A percentile compares a stretch with the other conserved stretches of the same genome.
phyloP scores from a whole-genome alignment of 768 basidiomycete species.

The Rubroboletus satanas region DNA sequence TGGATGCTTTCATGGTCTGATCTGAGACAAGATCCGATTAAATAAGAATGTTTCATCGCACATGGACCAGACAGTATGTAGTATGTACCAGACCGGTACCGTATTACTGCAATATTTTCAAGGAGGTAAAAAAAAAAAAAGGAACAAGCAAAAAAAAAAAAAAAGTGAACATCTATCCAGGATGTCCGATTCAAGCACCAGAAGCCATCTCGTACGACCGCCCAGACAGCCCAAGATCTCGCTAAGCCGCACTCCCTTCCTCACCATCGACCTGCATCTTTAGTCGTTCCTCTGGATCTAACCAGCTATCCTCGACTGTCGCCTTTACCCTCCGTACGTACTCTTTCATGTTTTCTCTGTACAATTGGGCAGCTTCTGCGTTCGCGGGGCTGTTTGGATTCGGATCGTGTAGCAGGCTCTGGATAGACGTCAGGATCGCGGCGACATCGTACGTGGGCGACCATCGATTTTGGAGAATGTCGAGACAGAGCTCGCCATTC shows the following conservation, averaged over 20 bases:
- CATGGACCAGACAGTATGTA: neutral
- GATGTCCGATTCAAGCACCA: constrained; percentile 6
- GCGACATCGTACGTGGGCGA: constrained; percentile 98
- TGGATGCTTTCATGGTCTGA: neutral
- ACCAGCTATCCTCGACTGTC: constrained; percentile 94
- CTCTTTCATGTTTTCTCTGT: constrained; percentile 98
- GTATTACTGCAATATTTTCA: neutral
- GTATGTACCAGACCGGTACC: neutral
- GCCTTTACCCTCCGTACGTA: constrained; percentile 90
- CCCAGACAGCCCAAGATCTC: too few species aligned
- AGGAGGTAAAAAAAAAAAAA: neutral
- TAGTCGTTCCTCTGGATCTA: constrained; percentile 70
- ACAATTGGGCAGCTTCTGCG: constrained; percentile 95
- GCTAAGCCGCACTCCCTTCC: constrained; percentile 8
- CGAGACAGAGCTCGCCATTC: constrained; percentile 96
- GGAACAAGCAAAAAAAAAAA: constrained; percentile 3
- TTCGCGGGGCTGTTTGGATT: constrained; percentile 99
- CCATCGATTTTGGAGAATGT: constrained; percentile 99
- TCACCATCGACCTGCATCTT: constrained; percentile 46
- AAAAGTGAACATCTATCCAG: neutral
- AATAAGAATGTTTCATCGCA: neutral
- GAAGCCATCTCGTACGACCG: neutral
- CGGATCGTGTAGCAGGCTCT: constrained; percentile 93
- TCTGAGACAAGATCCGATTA: neutral
- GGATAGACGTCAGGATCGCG: constrained; percentile 95